These are phyloP conservation scores for Candida golubevii DNA, from an alignment of 805 yeast genomes.

Conservation along the genomic window DNA sequence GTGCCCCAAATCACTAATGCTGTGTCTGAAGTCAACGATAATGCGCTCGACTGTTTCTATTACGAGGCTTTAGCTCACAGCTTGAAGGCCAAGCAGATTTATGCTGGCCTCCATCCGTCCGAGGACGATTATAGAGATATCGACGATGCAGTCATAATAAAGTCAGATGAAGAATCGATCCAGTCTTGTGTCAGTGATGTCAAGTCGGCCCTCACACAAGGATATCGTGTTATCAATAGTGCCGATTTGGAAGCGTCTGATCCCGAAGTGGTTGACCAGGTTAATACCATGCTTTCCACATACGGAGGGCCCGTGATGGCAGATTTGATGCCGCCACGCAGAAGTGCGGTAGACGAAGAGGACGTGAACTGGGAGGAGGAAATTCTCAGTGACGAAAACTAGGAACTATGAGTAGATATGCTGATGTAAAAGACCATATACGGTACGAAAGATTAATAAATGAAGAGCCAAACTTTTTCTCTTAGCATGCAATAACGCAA, in stretches of 20 bases:
- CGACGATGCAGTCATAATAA: constrained; percentile 19
- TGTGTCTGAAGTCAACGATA: constrained; percentile 78
- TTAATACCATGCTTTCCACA: constrained; percentile 44
- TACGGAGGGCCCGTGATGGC: constrained; percentile 60
- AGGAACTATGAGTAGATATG: no score
- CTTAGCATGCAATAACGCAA: no score
- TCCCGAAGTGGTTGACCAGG: constrained; percentile 55
- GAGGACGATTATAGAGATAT: constrained; percentile 41
- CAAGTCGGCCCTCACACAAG: constrained; percentile 40
- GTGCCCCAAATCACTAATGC: constrained; percentile 62
- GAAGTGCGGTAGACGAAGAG: constrained; percentile 24
- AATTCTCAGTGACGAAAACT: constrained; percentile 32
- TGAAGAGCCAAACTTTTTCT: no score
- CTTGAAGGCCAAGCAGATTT: constrained; percentile 34
- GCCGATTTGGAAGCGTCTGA: constrained; percentile 45
- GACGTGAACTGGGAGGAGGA: constrained; percentile 54
- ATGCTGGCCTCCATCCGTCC: constrained; percentile 25
- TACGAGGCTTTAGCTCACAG: constrained; percentile 74
- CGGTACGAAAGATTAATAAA: no score
- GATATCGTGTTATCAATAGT: constrained; percentile 39
- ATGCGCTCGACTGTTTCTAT: constrained; percentile 75
- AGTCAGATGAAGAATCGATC: constrained; percentile 26
- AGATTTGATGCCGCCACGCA: constrained; percentile 36
- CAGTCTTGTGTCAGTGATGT: constrained; percentile 34
- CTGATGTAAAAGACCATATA: no score